Evolutionary conservation across 345 rosid genomes (phyloP).

Genomic region (Noccaea caerulescens): DNA sequence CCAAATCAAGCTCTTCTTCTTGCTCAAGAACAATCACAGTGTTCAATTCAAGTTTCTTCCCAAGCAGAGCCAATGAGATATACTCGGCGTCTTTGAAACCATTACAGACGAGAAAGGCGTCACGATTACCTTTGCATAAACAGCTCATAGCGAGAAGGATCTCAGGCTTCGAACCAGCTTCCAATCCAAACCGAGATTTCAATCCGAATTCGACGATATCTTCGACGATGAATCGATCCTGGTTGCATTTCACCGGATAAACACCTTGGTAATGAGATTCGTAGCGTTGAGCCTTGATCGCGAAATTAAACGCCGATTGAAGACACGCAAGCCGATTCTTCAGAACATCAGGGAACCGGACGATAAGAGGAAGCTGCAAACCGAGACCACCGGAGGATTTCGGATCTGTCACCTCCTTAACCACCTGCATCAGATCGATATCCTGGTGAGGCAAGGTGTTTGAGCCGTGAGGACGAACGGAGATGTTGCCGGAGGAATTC

Average conservation of each 20-base stretch:
- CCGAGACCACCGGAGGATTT: constrained; percentile 78
- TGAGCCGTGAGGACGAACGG: constrained; percentile 70
- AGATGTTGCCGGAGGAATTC: constrained; percentile 69
- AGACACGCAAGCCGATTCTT: constrained; percentile 83
- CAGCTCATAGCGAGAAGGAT: constrained; percentile 89
- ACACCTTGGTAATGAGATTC: constrained; percentile 85
- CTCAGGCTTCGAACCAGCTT: constrained; percentile 98
- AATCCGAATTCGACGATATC: constrained; percentile 84
- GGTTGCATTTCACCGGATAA: constrained; percentile 95
- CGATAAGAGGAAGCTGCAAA: constrained; percentile 75
- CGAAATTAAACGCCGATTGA: constrained; percentile 73
- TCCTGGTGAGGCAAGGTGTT: constrained; percentile 76
- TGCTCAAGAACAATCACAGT: constrained; percentile 89
- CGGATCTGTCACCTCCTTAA: constrained; percentile 81
- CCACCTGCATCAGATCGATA: constrained; percentile 75
- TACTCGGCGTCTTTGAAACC: constrained; percentile 90
- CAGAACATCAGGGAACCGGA: constrained; percentile 83
- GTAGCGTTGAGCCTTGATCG: constrained; percentile 63
- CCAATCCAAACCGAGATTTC: constrained; percentile 77
- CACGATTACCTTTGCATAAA: constrained; percentile 70
- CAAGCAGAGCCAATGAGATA: constrained; percentile 72
- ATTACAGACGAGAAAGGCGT: constrained; percentile 78
- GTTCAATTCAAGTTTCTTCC: constrained; percentile 69
- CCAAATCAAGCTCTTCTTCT: constrained; percentile 87
- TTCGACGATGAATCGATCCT: constrained; percentile 83